phyloP scores from a whole-genome alignment of 495 filamentous ascomycete species.

The Penicillium soppii region DNA sequence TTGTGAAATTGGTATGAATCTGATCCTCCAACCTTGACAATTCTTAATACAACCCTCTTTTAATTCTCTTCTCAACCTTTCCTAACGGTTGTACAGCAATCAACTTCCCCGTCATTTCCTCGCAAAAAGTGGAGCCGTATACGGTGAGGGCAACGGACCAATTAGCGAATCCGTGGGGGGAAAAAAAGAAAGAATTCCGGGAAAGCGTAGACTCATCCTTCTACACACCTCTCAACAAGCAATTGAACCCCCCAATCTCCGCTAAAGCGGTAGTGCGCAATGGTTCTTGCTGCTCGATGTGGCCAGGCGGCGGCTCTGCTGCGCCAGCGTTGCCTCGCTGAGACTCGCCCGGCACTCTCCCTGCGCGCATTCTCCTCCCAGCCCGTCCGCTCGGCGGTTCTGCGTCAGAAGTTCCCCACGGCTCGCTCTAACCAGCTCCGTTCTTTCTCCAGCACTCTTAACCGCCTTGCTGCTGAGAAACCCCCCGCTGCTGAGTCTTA shows the following conservation, averaged over 20 bases:
- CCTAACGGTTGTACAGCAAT: too few species aligned
- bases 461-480: conserved; percentile 50
- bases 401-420: conserved; percentile 40
- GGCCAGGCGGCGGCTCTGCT: conserved; percentile 47
- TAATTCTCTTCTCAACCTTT: too few species aligned
- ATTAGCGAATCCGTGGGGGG: conserved; percentile 24
- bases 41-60: too few species aligned
- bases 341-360: conserved; percentile 40
- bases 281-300: conserved; percentile 53
- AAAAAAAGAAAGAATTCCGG: conserved; percentile 34
- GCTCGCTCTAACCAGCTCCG: conserved; percentile 47
- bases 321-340: conserved; percentile 46
- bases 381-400: conserved; percentile 34
- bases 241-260: conserved; percentile 22
- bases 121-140: conserved; percentile 23
- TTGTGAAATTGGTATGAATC: conserved; percentile 5
- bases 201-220: conserved; percentile 23
- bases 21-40: conserved; percentile 6
- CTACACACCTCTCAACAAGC: conserved; percentile 16
- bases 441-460: conserved; percentile 42
- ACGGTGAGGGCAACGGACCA: conserved; percentile 27
- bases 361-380: conserved; percentile 44
- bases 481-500: conserved; percentile 87
- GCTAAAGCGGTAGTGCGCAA: conserved; percentile 36
- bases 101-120: conserved; percentile 6